Conservation (phyloP, 108 stramenopile genomes). For the Schizochytrium sp. region DNA sequence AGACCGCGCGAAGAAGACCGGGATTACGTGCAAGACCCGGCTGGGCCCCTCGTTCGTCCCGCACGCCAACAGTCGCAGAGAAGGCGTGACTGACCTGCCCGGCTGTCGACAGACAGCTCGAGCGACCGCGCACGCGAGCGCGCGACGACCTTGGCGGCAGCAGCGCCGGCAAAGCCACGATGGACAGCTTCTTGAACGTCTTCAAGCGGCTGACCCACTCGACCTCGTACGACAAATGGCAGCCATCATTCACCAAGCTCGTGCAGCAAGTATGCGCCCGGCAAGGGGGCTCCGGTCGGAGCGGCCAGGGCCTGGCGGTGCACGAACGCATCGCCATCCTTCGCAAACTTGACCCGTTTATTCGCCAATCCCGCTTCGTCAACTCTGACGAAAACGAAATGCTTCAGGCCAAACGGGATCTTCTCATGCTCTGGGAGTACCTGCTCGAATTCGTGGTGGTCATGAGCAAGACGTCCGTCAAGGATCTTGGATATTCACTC, state of each 20-base stretch:
- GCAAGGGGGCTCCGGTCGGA: neutral
- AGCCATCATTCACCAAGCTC: neutral
- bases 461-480: neutral
- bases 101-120: too few species aligned
- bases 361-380: neutral
- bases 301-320: neutral
- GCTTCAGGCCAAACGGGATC: neutral
- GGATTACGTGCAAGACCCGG: too few species aligned
- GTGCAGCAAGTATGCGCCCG: neutral
- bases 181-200: neutral
- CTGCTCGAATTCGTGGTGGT: constrained; percentile 11
- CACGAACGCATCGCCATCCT: neutral
- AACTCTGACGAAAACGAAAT: constrained; percentile 9
- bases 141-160: too few species aligned
- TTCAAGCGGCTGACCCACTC: neutral
- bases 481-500: neutral
- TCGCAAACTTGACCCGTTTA: neutral
- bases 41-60: too few species aligned
- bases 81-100: too few species aligned
- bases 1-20: too few species aligned
- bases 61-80: too few species aligned
- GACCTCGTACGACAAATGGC: neutral
- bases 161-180: neutral
- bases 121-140: too few species aligned
- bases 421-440: constrained; percentile 10